Evolutionary conservation across 2,329 filamentous ascomycete genomes (phyloP).

Genomic region (Colletotrichum coccodes): DNA sequence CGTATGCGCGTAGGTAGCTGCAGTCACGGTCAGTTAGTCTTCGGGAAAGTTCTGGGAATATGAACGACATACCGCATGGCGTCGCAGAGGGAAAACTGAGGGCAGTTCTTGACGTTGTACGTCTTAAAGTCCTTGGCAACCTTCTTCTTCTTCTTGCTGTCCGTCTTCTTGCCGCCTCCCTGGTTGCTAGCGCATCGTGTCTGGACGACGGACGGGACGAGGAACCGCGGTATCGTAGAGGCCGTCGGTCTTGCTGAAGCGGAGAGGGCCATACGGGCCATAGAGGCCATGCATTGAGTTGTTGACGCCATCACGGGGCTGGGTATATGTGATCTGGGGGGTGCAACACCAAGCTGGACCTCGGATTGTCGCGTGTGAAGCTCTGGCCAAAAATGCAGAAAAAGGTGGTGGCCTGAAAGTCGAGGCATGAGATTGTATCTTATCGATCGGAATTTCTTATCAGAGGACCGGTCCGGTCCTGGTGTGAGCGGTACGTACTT

Average conservation of each 20-base stretch:
- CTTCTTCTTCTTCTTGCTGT: slow-evolving; percentile 66
- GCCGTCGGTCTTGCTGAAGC: slow-evolving; percentile 53
- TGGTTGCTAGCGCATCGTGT: slow-evolving; percentile 54
- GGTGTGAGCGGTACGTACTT: slow-evolving; percentile 6
- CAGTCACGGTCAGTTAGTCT: slow-evolving; percentile 15
- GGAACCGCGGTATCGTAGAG: slow-evolving; percentile 58
- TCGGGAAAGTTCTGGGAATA: not conserved
- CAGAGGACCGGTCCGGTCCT: not conserved
- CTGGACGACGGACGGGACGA: slow-evolving; percentile 58
- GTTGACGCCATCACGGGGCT: slow-evolving; percentile 58
- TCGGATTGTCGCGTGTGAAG: slow-evolving; percentile 14
- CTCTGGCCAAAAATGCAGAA: slow-evolving; percentile 28
- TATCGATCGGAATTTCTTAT: slow-evolving; percentile 2
- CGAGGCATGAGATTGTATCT: not conserved
- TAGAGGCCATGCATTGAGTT: slow-evolving; percentile 63
- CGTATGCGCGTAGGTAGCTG: slow-evolving; percentile 90
- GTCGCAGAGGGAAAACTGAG: slow-evolving; percentile 84
- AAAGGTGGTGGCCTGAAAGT: slow-evolving; percentile 11
- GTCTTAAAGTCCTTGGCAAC: slow-evolving; percentile 73
- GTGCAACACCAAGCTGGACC: slow-evolving; percentile 2
- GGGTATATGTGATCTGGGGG: slow-evolving; percentile 34
- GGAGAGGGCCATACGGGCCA: slow-evolving; percentile 61
- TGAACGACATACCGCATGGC: slow-evolving; percentile 79
- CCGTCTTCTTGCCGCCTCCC: slow-evolving; percentile 61
- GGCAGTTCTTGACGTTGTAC: slow-evolving; percentile 70